Evolutionary conservation across 352 stramenopile species (phyloP).

Genomic region (Globisporangium viniferum): DNA sequence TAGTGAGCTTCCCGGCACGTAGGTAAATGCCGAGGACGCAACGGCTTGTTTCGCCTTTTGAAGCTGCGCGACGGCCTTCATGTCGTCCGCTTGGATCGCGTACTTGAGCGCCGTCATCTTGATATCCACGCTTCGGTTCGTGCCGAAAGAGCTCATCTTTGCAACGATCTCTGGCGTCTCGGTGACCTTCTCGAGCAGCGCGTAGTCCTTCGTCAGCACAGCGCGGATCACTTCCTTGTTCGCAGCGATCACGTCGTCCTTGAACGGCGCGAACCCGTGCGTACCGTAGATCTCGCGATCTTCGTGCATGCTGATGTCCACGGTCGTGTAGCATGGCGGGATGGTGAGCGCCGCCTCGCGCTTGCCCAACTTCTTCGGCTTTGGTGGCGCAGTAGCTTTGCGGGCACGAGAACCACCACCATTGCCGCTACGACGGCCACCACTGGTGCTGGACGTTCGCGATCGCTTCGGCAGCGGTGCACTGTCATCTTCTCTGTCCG

Average conservation of each 20-base stretch:
- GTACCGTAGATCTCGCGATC: constrained; percentile 49
- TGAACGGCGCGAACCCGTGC: constrained; percentile 35
- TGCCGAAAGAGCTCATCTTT: constrained; percentile 49
- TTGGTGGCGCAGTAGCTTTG: background rate
- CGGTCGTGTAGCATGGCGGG: constrained; percentile 38
- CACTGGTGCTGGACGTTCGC: background rate
- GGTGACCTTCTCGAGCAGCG: constrained; percentile 61
- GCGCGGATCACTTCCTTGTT: constrained; percentile 69
- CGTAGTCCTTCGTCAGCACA: constrained; percentile 63
- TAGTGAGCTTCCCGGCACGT: constrained; percentile 44
- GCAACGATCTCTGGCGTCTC: constrained; percentile 35
- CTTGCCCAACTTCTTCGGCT: constrained; percentile 24
- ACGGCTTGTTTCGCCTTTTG: constrained; percentile 28
- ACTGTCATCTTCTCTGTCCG: background rate
- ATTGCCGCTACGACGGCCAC: background rate
- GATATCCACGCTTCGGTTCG: constrained; percentile 42
- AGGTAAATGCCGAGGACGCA: constrained; percentile 37
- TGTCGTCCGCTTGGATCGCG: constrained; percentile 58
- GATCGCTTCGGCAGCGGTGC: background rate
- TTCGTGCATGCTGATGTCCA: constrained; percentile 48
- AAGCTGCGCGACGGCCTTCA: constrained; percentile 38
- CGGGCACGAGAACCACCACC: background rate
- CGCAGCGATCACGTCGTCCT: constrained; percentile 46
- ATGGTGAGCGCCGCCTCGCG: constrained; percentile 40
- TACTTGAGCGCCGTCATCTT: constrained; percentile 51